Percentiles rank a stretch among this genome's conserved stretches.
These are phyloP conservation scores for Terfezia claveryi DNA, from an alignment of 495 filamentous ascomycete species.

Conservation along the genomic window DNA sequence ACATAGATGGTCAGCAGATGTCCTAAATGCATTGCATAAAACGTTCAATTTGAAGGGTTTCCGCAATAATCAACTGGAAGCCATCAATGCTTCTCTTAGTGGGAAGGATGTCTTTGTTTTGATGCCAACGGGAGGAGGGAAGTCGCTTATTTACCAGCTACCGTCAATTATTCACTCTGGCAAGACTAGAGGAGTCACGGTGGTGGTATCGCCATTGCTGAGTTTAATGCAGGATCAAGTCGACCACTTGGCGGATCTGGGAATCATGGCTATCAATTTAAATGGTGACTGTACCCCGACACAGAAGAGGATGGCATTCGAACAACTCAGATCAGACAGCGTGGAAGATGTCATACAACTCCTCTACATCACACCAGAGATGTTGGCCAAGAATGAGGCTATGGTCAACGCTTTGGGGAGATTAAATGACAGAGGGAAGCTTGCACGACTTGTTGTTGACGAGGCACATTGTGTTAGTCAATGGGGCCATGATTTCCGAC, in stretches of 20 bases:
- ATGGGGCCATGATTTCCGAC: slow-evolving; percentile 97
- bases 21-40: slow-evolving; percentile 50
- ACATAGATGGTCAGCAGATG: slow-evolving; percentile 65
- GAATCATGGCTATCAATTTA: slow-evolving; percentile 54
- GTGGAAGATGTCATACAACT: slow-evolving; percentile 54
- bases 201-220: slow-evolving; percentile 83
- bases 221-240: slow-evolving; percentile 97
- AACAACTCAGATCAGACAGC: slow-evolving; percentile 32
- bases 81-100: slow-evolving; percentile 73
- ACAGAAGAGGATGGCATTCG: slow-evolving; percentile 37
- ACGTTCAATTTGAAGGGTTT: slow-evolving; percentile 70
- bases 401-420: slow-evolving; percentile 38
- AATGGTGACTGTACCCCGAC: slow-evolving; percentile 46
- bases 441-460: slow-evolving; percentile 87
- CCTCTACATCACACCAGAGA: slow-evolving; percentile 90
- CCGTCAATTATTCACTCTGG: slow-evolving; percentile 69
- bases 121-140: slow-evolving; percentile 95
- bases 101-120: slow-evolving; percentile 82
- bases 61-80: slow-evolving; percentile 77
- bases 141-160: slow-evolving; percentile 90
- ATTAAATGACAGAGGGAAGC: slow-evolving; percentile 39
- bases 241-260: slow-evolving; percentile 46
- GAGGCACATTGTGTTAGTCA: slow-evolving; percentile 97
- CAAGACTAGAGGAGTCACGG: slow-evolving; percentile 60
- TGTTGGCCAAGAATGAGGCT: slow-evolving; percentile 56